Base-by-base conservation (phyloP, 495 filamentous ascomycete species). In the Sporormia fimetaria region DNA sequence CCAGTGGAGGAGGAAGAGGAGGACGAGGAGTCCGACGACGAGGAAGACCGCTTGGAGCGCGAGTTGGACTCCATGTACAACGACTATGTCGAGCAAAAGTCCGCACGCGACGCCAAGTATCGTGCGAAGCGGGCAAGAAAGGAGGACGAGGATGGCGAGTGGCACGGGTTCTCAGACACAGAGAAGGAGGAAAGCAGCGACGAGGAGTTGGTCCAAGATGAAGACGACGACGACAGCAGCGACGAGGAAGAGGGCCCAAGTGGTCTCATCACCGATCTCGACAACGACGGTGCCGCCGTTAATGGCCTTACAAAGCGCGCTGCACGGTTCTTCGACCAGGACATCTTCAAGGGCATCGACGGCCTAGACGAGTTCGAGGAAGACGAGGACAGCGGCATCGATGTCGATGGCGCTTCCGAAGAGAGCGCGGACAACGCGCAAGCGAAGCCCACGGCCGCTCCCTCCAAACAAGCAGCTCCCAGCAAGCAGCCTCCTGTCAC, bases 301-400 rank as follows among this genome's bases (percentile, higher is more conserved):
- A 64, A 63, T 7, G 74, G 71, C 4, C 67, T 98, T 6, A 87
- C 85, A 6, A 87, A 82, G 57, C 74, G 81, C 41, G 90, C 90
- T 12, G 68, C 76, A 5, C 65, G 80, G 35, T 99, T 99, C 64
- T 99, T 99, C 55, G 80, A 81, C 45, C 92, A 96, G 54, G 92
- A 93, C 46, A 81, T 96, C 40, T 96, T 99, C 66, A 78, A 86
- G 49, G 80, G 73, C 21, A 74, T 96, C 45, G 74, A 69, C 11
- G 80, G 67, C 3, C 55, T 79, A 9, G 60, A 71, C 16, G 67
- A 70, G 12, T 24, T 53, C 20, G 71, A 67, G 36, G 57, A 54
- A 2, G 61, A 71, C 8, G 63, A 67, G 28, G 68, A 73, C 38
- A 70, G 62, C 20, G 70, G 73, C 24, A 69, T 71, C 24, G 65